Percentiles rank a stretch among this genome's conserved stretches.
phyloP scores from a whole-genome alignment of 345 rosid species.

The Pugionium cornutum region DNA sequence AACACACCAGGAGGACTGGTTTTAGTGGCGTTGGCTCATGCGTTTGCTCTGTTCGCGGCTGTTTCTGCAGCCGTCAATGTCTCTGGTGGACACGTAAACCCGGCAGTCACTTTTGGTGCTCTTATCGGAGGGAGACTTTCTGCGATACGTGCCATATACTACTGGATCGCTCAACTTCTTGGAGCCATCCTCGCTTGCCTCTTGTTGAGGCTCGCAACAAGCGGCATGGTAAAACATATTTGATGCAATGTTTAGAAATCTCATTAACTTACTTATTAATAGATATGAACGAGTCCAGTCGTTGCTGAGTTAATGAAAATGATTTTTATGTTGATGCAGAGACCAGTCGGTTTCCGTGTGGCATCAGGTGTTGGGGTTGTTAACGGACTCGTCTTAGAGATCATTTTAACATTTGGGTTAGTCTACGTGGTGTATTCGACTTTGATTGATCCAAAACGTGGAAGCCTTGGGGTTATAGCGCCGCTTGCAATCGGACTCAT shows the following conservation, averaged over 20 bases:
- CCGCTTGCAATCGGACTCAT: conserved; percentile 43
- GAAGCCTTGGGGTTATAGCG: conserved; percentile 40
- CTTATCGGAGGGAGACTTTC: conserved; percentile 74
- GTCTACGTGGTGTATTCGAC: conserved; percentile 42
- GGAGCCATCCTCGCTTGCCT: conserved; percentile 64
- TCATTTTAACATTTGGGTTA: conserved; percentile 40
- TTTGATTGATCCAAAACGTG: conserved; percentile 43
- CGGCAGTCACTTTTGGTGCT: conserved; percentile 78
- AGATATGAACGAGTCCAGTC: no score
- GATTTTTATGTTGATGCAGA: conserved; percentile 46
- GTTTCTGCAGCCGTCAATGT: conserved; percentile 61
- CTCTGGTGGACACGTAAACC: conserved; percentile 81
- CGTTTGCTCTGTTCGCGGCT: conserved; percentile 61
- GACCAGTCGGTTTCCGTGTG: conserved; percentile 61
- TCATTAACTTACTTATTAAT: no score
- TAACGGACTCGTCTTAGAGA: conserved; percentile 46
- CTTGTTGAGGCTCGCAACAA: conserved; percentile 58
- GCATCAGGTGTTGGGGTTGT: conserved; percentile 52
- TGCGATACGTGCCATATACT: conserved; percentile 53
- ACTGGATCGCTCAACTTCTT: conserved; percentile 79
- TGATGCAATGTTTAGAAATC: no score
- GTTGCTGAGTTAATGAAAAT: no score
- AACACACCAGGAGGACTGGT: conserved; percentile 51
- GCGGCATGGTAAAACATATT: conserved; percentile 47
- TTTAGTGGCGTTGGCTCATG: conserved; percentile 66